Conservation (phyloP, 768 basidiomycete genomes). For the Porpolomopsis calyptriformis region DNA sequence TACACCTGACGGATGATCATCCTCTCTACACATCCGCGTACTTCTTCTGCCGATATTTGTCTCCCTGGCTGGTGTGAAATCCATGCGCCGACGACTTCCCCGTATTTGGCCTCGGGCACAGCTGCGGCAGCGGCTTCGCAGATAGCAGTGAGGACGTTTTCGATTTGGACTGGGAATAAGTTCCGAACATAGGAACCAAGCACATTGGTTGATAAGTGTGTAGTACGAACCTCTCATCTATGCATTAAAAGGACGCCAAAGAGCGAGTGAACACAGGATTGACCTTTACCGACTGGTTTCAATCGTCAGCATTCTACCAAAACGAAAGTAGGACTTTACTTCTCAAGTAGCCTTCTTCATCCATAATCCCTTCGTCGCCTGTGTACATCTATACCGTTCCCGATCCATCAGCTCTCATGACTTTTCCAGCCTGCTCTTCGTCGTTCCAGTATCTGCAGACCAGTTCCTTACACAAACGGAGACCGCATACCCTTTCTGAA, state of each 20-base stretch:
- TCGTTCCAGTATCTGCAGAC: constrained; percentile 63
- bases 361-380: constrained; percentile 73
- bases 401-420: constrained; percentile 43
- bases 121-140: constrained; percentile 65
- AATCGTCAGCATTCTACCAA: neutral
- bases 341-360: constrained; percentile 67
- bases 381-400: constrained; percentile 74
- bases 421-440: constrained; percentile 50
- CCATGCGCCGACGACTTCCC: constrained; percentile 79
- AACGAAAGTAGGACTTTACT: constrained; percentile 32
- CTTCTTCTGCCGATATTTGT: constrained; percentile 36
- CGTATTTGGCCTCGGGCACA: constrained; percentile 57
- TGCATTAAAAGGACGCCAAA: too few species aligned
- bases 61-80: constrained; percentile 41
- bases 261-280: too few species aligned
- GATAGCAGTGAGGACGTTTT: constrained; percentile 58
- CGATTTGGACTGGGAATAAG: constrained; percentile 76
- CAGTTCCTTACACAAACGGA: neutral
- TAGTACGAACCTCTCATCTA: too few species aligned
- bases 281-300: constrained; percentile 61
- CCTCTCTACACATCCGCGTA: constrained; percentile 41
- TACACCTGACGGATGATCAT: constrained; percentile 78
- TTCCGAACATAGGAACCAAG: constrained; percentile 53
- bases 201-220: too few species aligned
- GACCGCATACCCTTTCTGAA: constrained; percentile 64